Base-by-base conservation (phyloP, 2,329 filamentous ascomycete species). In the Fusarium multiceps region DNA sequence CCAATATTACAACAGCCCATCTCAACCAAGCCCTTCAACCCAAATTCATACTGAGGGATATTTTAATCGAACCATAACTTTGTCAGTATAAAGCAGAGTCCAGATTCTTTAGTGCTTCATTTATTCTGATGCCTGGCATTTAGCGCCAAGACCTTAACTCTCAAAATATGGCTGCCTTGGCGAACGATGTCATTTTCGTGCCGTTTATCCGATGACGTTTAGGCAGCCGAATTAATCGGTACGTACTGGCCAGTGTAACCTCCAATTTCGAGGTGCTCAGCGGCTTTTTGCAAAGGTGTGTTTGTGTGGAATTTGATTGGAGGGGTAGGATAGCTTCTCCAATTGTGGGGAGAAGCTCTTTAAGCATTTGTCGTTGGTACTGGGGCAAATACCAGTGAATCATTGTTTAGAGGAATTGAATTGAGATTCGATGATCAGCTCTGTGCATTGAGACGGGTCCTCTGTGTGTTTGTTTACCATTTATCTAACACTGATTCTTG, bases 181-280 rank as follows among this genome's bases (percentile, higher is more conserved):
- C 61, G 43, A 55, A 66, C 63, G 40, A 66, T 61, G 63, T 66
- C 61, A 61, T 41, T 21, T 2, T 2, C n/a, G 63, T 66, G 63
- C 63, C 63, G 63, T 20, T 66, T 66, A 66, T 28, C 63, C 63
- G 63, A 66, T 55, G 42, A 66, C 55, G 55, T 66, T 66, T 66
- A 66, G 63, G 63, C 63, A 66, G 61, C 63, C 61, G 63, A 66
- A 66, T 66, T 34, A 66, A 66, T 43, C 7, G 47, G 42, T 61
- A 66, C 63, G 61, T 66, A 66, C 18, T 43, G 0, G 2, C 0
- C 14, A 0, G 3, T 23, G 41, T 43, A 37, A 63, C 60, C 49
- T 30, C 60, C 60, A 65, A 65, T 43, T 65, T 63, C 20, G 40
- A 60, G 23, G 37, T 53, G 54, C 13, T 54, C 47, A 66, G 63